phyloP scores from a whole-genome alignment of 345 rosid species.

The Barbarea vulgaris region DNA sequence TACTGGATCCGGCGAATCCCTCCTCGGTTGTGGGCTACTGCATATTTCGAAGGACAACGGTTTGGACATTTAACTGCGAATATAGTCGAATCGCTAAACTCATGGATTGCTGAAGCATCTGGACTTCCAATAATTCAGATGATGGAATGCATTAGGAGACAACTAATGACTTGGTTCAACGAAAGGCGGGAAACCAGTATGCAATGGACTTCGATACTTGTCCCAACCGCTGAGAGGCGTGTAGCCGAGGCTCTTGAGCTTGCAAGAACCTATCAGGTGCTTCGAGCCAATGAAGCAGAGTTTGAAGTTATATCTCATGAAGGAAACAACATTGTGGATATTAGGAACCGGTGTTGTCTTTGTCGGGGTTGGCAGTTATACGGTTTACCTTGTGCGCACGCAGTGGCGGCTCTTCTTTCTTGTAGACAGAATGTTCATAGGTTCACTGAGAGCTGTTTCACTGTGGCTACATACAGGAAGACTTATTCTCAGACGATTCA shows the following conservation, averaged over 20 bases:
- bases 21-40: slow-evolving; percentile 94
- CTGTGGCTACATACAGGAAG: slow-evolving; percentile 90
- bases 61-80: slow-evolving; percentile 93
- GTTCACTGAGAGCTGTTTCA: slow-evolving; percentile 92
- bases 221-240: slow-evolving; percentile 87
- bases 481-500: slow-evolving; percentile 95
- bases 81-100: slow-evolving; percentile 76
- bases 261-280: slow-evolving; percentile 87
- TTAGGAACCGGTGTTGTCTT: slow-evolving; percentile 87
- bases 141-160: slow-evolving; percentile 98
- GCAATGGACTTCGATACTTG: slow-evolving; percentile 96
- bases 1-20: slow-evolving; percentile 94
- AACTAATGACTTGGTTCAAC: slow-evolving; percentile 98
- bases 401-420: slow-evolving; percentile 93
- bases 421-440: slow-evolving; percentile 99
- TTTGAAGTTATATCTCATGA: slow-evolving; percentile 95
- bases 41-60: slow-evolving; percentile 90
- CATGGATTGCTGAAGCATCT: slow-evolving; percentile 92
- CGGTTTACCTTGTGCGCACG: slow-evolving; percentile 96
- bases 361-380: slow-evolving; percentile 98
- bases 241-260: slow-evolving; percentile 89
- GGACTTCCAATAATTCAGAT: slow-evolving; percentile 98
- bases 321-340: slow-evolving; percentile 87
- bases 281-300: slow-evolving; percentile 91
- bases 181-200: slow-evolving; percentile 89